These are phyloP conservation scores for Trametes maxima DNA, from an alignment of 768 basidiomycete genomes.

Conservation along the genomic window DNA sequence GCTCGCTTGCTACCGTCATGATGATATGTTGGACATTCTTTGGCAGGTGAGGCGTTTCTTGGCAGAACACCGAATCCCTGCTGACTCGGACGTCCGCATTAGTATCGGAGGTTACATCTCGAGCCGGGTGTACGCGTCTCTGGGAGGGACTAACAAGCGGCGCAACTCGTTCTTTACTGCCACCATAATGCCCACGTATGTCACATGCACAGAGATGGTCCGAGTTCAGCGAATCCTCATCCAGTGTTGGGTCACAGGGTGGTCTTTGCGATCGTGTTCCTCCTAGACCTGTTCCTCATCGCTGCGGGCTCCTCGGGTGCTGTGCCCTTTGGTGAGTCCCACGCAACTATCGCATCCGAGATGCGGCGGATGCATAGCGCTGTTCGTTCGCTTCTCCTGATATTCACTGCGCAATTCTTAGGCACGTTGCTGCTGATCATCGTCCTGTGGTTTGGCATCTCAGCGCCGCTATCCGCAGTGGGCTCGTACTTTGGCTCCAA, in stretches of 20 bases:
- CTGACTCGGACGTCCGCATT: conserved; percentile 16
- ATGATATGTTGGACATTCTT: conserved; percentile 95
- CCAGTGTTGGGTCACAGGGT: conserved; percentile 48
- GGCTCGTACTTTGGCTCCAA: conserved; percentile 87
- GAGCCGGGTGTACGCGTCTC: conserved; percentile 74
- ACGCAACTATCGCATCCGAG: neutral
- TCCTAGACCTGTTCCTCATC: conserved; percentile 91
- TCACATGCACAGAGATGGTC: neutral
- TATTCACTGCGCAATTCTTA: conserved; percentile 28
- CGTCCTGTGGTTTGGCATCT: conserved; percentile 91
- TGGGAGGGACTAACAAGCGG: conserved; percentile 76
- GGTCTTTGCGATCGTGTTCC: conserved; percentile 83
- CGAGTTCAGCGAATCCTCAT: neutral
- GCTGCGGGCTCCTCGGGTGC: conserved; percentile 88
- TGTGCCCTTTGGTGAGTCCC: conserved; percentile 80
- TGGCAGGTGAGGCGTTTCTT: conserved; percentile 57
- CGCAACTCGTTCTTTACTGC: conserved; percentile 89
- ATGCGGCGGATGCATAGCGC: neutral
- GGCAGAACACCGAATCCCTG: neutral
- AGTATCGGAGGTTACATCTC: conserved; percentile 91
- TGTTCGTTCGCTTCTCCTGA: neutral
- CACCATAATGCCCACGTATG: conserved; percentile 84
- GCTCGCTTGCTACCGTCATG: conserved; percentile 91
- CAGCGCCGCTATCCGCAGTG: conserved; percentile 82
- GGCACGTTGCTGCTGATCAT: conserved; percentile 86